Conservation (phyloP, 2,329 filamentous ascomycete species). For the Penicillium sp. region DNA sequence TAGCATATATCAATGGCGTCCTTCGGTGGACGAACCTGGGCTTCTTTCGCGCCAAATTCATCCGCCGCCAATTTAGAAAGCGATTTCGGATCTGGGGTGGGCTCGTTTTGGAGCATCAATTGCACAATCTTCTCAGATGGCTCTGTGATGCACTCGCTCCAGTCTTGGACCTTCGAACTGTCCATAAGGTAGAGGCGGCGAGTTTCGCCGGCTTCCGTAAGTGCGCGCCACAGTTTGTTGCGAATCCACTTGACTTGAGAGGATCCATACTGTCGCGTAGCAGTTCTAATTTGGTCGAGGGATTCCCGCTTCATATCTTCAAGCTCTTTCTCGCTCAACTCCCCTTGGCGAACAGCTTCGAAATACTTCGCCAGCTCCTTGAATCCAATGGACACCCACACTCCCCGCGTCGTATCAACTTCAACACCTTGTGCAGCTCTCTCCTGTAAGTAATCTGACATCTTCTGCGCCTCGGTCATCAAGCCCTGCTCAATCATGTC, state of each 20-base stretch:
- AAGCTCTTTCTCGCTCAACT: constrained; percentile 43
- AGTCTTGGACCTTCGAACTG: constrained; percentile 68
- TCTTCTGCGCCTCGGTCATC: constrained; percentile 61
- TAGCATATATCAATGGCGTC: constrained; percentile 54
- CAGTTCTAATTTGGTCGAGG: constrained; percentile 75
- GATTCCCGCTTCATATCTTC: constrained; percentile 59
- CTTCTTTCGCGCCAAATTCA: constrained; percentile 60
- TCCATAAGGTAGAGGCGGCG: constrained; percentile 76
- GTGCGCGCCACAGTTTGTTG: constrained; percentile 72
- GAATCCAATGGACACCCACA: constrained; percentile 96
- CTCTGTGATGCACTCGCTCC: constrained; percentile 63
- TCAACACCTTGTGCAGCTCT: constrained; percentile 51
- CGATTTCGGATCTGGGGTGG: constrained; percentile 58
- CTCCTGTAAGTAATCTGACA: constrained; percentile 52
- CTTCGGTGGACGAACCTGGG: constrained; percentile 47
- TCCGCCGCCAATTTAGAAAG: constrained; percentile 60
- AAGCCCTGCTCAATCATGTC: constrained; percentile 75
- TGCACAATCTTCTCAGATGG: constrained; percentile 65
- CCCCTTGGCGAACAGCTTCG: constrained; percentile 42
- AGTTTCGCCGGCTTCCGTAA: constrained; percentile 57
- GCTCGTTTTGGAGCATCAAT: constrained; percentile 62
- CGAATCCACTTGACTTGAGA: constrained; percentile 86
- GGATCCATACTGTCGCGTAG: constrained; percentile 84
- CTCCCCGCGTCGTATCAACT: constrained; percentile 76
- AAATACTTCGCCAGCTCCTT: constrained; percentile 84